Base-by-base conservation (phyloP, 2,329 filamentous ascomycete species). In the Ceratocystis colombiana region DNA sequence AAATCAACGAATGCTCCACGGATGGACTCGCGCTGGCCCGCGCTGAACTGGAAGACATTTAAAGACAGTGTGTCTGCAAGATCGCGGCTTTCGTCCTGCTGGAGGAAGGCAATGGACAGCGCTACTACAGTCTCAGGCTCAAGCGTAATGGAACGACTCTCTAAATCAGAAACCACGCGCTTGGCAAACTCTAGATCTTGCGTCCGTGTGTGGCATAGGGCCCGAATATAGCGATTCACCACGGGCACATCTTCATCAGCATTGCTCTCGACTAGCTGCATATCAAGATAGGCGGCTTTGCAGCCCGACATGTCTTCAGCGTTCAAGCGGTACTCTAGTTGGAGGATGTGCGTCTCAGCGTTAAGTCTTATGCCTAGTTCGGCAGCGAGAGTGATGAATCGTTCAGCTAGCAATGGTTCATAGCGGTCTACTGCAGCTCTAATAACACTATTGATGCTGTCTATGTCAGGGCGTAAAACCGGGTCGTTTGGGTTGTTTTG, bases 21-120 rank as follows among this genome's bases (percentile, higher is more conserved):
- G 46, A 96, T 84, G 41, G 81, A 74, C 6, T 79, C 79, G 68
- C 91, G 85, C 73, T 95, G 88, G 12, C 81, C 78, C 28, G 86
- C 79, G 59, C 88, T 88, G 73, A 85, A 90, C 66, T 86, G 82
- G 70, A 85, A 84, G 3, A 85, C 82, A 70, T 94, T 86, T 3
- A 87, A 81, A 28, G 91, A 90, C 17, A 97, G 81, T 0, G 95
- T 82, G 72, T 96, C 90, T 69, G 90, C 87, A 3, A 90, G 85
- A 68, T 95, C 90, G 69, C 86, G 84, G 55, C 86, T 81, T 72
- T 96, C 89, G 71, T 90, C 88, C 50, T 88, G 85, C 68, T 84
- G 81, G 10, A 96, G 80, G 70, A 96, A 88, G 53, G 88, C 79
- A 57, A 86, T 79, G 68, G 86, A 88, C n/a, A 96, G 79, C 0